Evolutionary conservation across 2,329 filamentous ascomycete species (phyloP), one percentile per base, ranked within the genome.

Genomic region (Stagonosporopsis chrysanthemi): DNA sequence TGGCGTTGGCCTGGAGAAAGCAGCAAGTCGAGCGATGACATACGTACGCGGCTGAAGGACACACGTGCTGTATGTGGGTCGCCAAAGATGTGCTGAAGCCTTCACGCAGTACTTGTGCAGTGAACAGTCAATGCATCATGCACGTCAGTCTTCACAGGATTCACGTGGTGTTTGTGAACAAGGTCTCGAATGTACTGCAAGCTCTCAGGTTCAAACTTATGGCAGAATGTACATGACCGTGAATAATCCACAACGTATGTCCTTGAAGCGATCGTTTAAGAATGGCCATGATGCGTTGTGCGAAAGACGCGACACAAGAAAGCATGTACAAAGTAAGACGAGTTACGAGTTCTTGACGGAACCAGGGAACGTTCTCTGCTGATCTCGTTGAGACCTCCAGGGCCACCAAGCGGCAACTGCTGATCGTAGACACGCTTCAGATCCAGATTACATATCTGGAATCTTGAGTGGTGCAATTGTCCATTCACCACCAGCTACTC

Each of bases 401-500:
- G 26, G 26, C 3, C 11, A 28, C 15, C 40, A 17, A 29, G 23
- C 24, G 24, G n/a, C 14, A 29, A 23, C 2, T 43, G 40, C 40
- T 26, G 24, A 19, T 24, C 29, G 19, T 44, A 28, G 26, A 22
- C 28, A 22, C 11, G 4, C 15, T 28, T 5, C n/a, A 2, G 19
- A 17, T 33, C 26, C 23, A 23, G 24, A 31, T 35, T 52, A 71
- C 15, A 55, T 31, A 47, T 72, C 60, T 6, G 71, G 70, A 39
- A 74, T 71, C 15, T 52, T 44, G 39, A 75, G 55, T 9, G 52
- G 36, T 2, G 64, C 71, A 46, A 65, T 63, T 1, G 65, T 70
- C 72, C 72, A 75, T 44, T 73, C 66, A 0, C 72, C 72, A 2
- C 63, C 67, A 0, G 31, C 40, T 15, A 71, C 49, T 5, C 58